Evolutionary conservation across 495 filamentous ascomycete species (phyloP), one percentile per base, ranked within the genome.

Genomic region (Aspergillus ellipticus): DNA sequence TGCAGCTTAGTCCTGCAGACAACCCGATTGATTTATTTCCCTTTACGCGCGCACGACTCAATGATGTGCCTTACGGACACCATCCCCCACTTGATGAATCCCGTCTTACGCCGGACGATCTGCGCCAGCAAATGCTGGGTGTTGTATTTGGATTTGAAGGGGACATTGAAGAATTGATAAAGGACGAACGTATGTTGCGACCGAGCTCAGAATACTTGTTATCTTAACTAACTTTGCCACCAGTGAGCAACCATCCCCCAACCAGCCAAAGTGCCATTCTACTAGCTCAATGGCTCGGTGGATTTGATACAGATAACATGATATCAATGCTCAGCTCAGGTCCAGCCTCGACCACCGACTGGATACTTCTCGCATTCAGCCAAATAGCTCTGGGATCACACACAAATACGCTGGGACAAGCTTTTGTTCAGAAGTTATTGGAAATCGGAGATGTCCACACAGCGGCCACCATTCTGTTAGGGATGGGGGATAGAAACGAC

Each of bases 131-230:
- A 72, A 97, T 97, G 95, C 76, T 98, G 17, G 90, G 83, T 66
- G 87, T 90, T 26, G 90, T 98, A 1, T 98, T 98, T 74, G 95
- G 94, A 9, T 97, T 93, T 91, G 85, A 90, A 53, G 87, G 87
- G 48, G 91, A 96, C 63, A 85, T 91, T 49, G 82, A 92, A 49
- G 85, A 83, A 35, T 72, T 98, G 63, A 85, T 98, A 47, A 83
- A 84, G 22, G 94, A 97, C 69, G 95, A 98, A 62, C 62, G 82
- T 84, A 75, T 61, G 81, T 74, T 39, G 10, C 33, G 5, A n/a
- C 35, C 13, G 35, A 2, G 3, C 35, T 60, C 45, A 56, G 49
- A 39, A 39, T 49, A n/a, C n/a, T 37, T 42, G 35, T 39, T 26
- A 2, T 39, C n/a, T 16, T 26, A 26, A 42, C 52, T 66, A 54